Evolutionary conservation across 148 eudicot genomes (phyloP), one percentile per base, ranked within the genome.

Genomic region (Camellia lanceoleosa): DNA sequence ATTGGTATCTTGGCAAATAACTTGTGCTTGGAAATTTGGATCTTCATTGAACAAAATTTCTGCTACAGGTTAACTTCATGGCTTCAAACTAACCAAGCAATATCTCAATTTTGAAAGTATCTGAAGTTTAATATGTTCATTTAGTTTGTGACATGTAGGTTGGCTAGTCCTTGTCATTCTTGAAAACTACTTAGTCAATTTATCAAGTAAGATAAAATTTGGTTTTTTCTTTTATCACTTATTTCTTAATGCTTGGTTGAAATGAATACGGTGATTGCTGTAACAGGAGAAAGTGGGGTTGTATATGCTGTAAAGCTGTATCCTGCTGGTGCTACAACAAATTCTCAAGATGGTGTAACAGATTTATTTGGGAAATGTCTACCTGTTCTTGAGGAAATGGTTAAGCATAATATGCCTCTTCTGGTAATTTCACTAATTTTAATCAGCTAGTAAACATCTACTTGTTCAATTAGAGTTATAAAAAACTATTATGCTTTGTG

Each of bases 251-350:
- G 20, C 20, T 20, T 46, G 38, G 14, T 75, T 64, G 55, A 52
- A 51, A n/a, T 49, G 64, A 55, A 76, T 10, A 42, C 20, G 65
- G 74, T 71, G 20, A 55, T 71, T 84, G 73, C 65, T 79, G 11
- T 83, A 49, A 75, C 80, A 93, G 99, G 92, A 83, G 90, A 97
- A 80, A 92, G 97, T 81, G 97, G 97, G 82, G 87, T 85, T 74
- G 91, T 97, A 78, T 88, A 80, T 88, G 98, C 89, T 79, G 97
- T 94, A 76, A 97, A 97, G 82, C 83, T 97, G 72, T 97, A 94
- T 79, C 99, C 98, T 52, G 98, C 99, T 82, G 99, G 99, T 71
- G 99, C 99, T 62, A 97, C 99, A 51, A 97, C 99, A 77, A 97
- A 97, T 82, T 97, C 99, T 67, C 98, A 97, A 86, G 98, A 97